These are phyloP conservation scores for Groenewaldozyma auringiensis DNA, from an alignment of 1,139 yeast species.

Conservation along the genomic window DNA sequence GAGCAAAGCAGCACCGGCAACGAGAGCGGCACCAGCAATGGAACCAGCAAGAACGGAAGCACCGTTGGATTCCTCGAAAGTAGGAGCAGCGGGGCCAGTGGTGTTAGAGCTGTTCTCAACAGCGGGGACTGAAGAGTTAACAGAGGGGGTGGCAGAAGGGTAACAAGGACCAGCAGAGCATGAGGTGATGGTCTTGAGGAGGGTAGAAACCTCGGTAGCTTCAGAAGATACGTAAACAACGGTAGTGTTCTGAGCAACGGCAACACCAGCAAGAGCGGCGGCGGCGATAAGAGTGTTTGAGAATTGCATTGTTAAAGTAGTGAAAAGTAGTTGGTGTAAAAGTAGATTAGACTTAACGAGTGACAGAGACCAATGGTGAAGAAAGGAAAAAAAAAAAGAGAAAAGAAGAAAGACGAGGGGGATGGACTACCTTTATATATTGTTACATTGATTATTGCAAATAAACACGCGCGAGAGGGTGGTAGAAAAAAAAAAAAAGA, in stretches of 20 bases:
- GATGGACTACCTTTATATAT: no score
- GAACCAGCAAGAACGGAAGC: conserved; percentile 5
- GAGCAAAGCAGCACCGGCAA: conserved; percentile 9
- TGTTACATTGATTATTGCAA: no score
- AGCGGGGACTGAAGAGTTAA: conserved; percentile 5
- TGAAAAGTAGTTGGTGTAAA: background rate
- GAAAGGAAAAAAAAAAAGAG: background rate
- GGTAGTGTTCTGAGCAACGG: conserved; percentile 7
- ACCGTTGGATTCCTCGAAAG: conserved; percentile 7
- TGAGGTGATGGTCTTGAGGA: conserved; percentile 8
- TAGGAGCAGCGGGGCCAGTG: conserved; percentile 9
- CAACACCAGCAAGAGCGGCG: conserved; percentile 6
- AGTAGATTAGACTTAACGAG: background rate
- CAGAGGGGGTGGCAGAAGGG: conserved; percentile 3
- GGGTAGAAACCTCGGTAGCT: conserved; percentile 4
- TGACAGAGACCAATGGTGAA: conserved; percentile 1
- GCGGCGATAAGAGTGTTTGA: conserved; percentile 6
- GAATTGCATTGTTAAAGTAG: conserved; percentile 7
- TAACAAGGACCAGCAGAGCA: conserved; percentile 6
- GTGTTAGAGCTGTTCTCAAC: conserved; percentile 4
- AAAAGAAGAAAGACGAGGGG: conserved; percentile 1
- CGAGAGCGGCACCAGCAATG: conserved; percentile 6
- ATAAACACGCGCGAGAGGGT: no score
- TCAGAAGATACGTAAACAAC: conserved; percentile 2
- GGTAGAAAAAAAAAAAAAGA: no score